Conservation (phyloP, 2,329 filamentous ascomycete genomes). For the Akanthomyces muscarius region DNA sequence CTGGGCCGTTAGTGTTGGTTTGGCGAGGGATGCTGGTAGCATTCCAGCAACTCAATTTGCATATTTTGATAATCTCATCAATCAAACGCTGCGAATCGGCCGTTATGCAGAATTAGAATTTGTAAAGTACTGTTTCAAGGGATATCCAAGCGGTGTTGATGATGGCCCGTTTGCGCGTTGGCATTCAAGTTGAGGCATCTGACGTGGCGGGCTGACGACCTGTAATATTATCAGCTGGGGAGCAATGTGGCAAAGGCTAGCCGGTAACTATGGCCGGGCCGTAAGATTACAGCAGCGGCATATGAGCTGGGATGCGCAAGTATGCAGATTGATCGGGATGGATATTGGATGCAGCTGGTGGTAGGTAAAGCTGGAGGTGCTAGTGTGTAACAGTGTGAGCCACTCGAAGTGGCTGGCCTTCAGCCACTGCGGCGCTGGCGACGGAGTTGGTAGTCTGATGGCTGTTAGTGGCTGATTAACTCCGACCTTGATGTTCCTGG, state of each 20-base stretch:
- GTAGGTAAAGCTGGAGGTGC: not conserved
- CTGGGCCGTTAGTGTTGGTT: slow-evolving; percentile 5
- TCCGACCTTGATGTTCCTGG: no score
- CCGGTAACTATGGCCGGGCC: not conserved
- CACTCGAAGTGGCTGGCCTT: no score
- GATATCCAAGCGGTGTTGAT: not conserved
- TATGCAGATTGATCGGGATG: not conserved
- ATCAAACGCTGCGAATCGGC: not conserved
- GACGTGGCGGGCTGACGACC: not conserved
- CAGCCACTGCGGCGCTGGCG: no score
- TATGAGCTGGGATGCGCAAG: not conserved
- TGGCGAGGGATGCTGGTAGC: not conserved
- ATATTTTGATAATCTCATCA: not conserved
- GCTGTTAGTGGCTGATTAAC: no score
- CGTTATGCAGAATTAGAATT: not conserved
- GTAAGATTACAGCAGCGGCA: not conserved
- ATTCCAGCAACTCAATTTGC: not conserved
- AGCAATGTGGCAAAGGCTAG: not conserved
- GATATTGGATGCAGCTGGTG: not conserved
- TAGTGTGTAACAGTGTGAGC: no score
- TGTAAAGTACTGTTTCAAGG: no score
- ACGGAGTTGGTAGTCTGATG: no score
- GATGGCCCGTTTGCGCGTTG: not conserved
- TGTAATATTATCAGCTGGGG: not conserved
- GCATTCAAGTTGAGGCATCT: not conserved